Evolutionary conservation across 2,329 filamentous ascomycete species (phyloP), one percentile per base, ranked within the genome.

Genomic region (Rutstroemia sp.): DNA sequence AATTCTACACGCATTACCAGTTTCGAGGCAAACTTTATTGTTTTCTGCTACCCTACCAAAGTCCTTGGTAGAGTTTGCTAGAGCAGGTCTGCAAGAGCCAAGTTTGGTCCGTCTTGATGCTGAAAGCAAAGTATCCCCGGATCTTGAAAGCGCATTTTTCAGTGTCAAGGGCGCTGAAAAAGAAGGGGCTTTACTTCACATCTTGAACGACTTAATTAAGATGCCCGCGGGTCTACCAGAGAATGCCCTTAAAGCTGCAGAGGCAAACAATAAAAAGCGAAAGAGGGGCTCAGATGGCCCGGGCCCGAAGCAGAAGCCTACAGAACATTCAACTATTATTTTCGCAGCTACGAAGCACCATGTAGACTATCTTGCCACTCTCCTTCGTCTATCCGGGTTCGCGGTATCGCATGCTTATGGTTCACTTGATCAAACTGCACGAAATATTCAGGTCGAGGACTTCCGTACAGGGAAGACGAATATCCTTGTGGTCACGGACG

Each of bases 331-430:
- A 0, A 99, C 95, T 0, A 96, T 99, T 64, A 78, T 99, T 4
- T 99, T 99, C 67, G 84, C 89, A 0, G 89, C 92, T 2, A 97
- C 94, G 0, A 97, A 99, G 69, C 94, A 99, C 72, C 91, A 96
- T 68, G 94, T 99, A 52, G 95, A 99, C 66, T 99, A 97, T 68
- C 74, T 99, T 4, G 83, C 88, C 41, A 81, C 82, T 45, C 73
- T 99, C n/a, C 78, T 99, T n/a, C 79, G 80, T 25, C 76, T 86
- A 52, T 84, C 88, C 16, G 92, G 92, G 2, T 99, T 92, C 69
- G 84, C 92, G 2, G 89, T 94, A 0, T 96, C 94, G 4, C 94
- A 96, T 69, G 91, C 90, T 14, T 99, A 99, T 69, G 94, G 94
- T 66, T 89, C 92, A 1, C 78, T 99, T 12, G 95, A 99, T 66